Evolutionary conservation across 768 basidiomycete genomes (phyloP), one percentile per base, ranked within the genome.

Genomic region (Dentipellis sp.): DNA sequence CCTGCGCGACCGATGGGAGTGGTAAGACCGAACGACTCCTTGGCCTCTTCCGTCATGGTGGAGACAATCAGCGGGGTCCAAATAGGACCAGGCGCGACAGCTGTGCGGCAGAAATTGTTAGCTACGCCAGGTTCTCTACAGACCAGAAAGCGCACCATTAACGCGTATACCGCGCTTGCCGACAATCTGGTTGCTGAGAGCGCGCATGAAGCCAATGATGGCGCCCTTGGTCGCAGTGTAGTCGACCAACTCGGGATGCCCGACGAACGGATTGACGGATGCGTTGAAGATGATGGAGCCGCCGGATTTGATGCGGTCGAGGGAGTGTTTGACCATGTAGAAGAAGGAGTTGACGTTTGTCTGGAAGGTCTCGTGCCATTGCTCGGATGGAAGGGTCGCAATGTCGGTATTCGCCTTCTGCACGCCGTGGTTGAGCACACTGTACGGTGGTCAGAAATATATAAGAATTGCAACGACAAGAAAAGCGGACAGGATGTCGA

Each of bases 181-280:
- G 42, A 79, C 73, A 39, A 80, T 69, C 64, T 80, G 77, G 64
- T 79, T 80, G 52, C 71, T 73, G 54, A 80, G 65, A 0, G 72
- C 75, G 23, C 79, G 66, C 51, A 74, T 73, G 64, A 79, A 78
- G 12, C 64, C 71, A 52, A 79, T 69, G 57, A 80, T 76, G 9
- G 78, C 75, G 10, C 80, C 79, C 64, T 81, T 81, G 23, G 79
- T 79, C 8, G 77, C 64, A 14, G 78, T 79, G 66, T 79, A 81
- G 66, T 81, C 79, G 39, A 80, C 63, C 21, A 81, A 68, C 57
- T 76, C 71, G n/a, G 68, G 67, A 36, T 77, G 74, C 0, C 75
- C 76, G 35, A 75, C 66, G 50, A 71, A 72, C 14, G 68, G 69
- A 66, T 78, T 79, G 65, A 75, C 71, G 53, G 69, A 72, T 0